A percentile compares a stretch with the other conserved stretches of the same genome.
Conservation (phyloP, 1,284 basidiomycete genomes). For the Sanghuangporus weigelae region DNA sequence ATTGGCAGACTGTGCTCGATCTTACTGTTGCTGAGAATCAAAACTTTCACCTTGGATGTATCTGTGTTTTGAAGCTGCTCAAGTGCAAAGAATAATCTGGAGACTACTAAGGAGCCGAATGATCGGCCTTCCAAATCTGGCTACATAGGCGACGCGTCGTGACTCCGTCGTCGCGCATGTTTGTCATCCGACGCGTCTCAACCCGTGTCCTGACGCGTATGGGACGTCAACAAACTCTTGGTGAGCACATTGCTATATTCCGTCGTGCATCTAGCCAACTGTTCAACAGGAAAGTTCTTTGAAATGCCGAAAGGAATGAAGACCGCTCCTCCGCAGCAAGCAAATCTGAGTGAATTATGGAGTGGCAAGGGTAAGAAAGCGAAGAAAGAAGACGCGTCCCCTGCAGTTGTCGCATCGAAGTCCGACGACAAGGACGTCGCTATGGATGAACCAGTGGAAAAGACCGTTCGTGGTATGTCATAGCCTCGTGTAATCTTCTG, state of each 20-base stretch:
- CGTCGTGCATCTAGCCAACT: background rate
- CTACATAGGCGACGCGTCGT: background rate
- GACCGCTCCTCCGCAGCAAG: conserved; percentile 59
- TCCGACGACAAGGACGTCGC: conserved; percentile 23
- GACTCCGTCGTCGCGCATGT: conserved; percentile 10
- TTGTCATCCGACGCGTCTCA: conserved; percentile 18
- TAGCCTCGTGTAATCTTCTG: background rate
- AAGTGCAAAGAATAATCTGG: too few species aligned
- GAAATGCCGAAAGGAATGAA: conserved; percentile 61
- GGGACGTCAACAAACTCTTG: conserved; percentile 68
- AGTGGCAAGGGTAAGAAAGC: conserved; percentile 41
- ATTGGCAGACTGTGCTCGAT: background rate
- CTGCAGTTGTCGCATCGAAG: conserved; percentile 24
- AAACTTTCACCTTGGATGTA: background rate
- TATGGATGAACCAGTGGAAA: conserved; percentile 23
- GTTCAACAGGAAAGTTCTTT: conserved; percentile 57
- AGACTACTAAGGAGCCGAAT: background rate
- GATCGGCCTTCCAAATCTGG: background rate
- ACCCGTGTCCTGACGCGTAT: conserved; percentile 30
- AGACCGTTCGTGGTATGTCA: background rate
- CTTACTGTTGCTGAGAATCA: background rate
- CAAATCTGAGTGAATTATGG: conserved; percentile 71
- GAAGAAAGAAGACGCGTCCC: conserved; percentile 23
- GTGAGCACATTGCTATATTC: conserved; percentile 31
- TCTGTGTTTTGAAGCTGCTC: background rate